Base-by-base conservation (phyloP, 208 protist species). In the Trypanosoma lewisi region DNA sequence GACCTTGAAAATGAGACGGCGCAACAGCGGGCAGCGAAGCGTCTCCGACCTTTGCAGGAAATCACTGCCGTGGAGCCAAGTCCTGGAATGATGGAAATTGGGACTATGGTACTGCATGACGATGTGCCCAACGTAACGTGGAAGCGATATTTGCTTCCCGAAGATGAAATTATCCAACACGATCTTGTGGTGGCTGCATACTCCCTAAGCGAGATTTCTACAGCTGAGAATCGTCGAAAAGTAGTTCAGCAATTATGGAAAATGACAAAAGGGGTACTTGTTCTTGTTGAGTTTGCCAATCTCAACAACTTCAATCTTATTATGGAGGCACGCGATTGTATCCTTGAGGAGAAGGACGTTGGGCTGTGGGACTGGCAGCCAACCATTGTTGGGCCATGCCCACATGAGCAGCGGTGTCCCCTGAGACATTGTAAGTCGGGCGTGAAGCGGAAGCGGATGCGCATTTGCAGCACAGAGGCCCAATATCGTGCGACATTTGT, bases 321-420 rank as follows among this genome's bases (percentile, higher is more conserved):
- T n/a, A 95, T 95, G 89, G 85, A 95, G 76, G 85, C 85, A 23
- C 82, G 89, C 27, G 85, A 92, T 61, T 82, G 77, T 19, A 87
- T 95, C 48, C 63, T 95, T 41, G 85, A 93, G 73, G 79, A 92
- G 55, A 92, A 92, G 63, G 85, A 85, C 44, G 77, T 91, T 17
- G 89, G 89, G 1, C 59, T 92, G 41, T 95, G 89, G 85, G 89
- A 95, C 69, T 92, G 85, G 83, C 89, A 95, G 77, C 89, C 89
- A 14, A 95, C 89, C 19, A 86, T 95, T 45, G 67, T 95, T 17
- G 89, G 69, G 1, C 89, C 89, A n/a, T 95, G 89, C 56, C 89
- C 83, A 37, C 89, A 95, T 67, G 85, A 92, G 67, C 37, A 75
- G 12, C 85, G 79, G 59, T 95, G 89, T 62, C 89, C 89, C 14